A percentile compares a stretch with the other conserved stretches of the same genome.
phyloP scores from a whole-genome alignment of 805 yeast genomes.

The Cyberlindnera lachancei region DNA sequence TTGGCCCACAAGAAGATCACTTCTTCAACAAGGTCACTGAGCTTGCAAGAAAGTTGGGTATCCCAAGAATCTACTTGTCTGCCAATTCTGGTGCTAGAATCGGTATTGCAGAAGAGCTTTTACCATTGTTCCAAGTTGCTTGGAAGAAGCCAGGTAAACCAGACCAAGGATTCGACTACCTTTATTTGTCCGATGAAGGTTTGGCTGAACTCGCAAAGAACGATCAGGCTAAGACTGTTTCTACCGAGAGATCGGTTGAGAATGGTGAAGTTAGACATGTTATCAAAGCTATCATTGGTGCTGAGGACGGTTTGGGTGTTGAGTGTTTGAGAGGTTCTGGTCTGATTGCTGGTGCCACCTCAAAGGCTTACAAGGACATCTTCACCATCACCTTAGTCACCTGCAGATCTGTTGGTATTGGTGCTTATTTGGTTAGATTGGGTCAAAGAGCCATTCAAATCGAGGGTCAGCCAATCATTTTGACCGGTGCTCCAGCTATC shows the following conservation, averaged over 20 bases:
- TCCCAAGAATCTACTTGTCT: constrained; percentile 91
- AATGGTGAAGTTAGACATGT: constrained; percentile 76
- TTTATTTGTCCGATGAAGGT: constrained; percentile 72
- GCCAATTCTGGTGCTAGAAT: constrained; percentile 99
- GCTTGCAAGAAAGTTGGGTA: constrained; percentile 80
- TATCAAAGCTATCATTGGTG: constrained; percentile 82
- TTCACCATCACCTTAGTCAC: constrained; percentile 97
- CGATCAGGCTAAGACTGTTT: constrained; percentile 55
- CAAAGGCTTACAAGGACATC: constrained; percentile 94
- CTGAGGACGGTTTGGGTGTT: constrained; percentile 96
- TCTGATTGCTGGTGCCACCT: constrained; percentile 97
- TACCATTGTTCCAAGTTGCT: constrained; percentile 82
- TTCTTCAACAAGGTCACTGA: constrained; percentile 92
- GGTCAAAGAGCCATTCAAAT: constrained; percentile 99
- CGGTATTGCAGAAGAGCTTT: constrained; percentile 94
- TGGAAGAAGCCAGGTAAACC: constrained; percentile 80
- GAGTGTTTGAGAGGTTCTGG: constrained; percentile 98
- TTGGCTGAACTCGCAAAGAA: constrained; percentile 45
- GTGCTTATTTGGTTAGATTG: constrained; percentile 95
- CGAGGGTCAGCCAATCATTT: constrained; percentile 96
- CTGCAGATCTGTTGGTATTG: constrained; percentile 99
- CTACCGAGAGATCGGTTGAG: constrained; percentile 75
- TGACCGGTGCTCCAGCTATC: constrained; percentile 99
- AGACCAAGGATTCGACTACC: constrained; percentile 81
- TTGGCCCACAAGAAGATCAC: constrained; percentile 92